Evolutionary conservation across 2,329 filamentous ascomycete species (phyloP), one percentile per base, ranked within the genome.

Genomic region (Arthrobotrys iridis): DNA sequence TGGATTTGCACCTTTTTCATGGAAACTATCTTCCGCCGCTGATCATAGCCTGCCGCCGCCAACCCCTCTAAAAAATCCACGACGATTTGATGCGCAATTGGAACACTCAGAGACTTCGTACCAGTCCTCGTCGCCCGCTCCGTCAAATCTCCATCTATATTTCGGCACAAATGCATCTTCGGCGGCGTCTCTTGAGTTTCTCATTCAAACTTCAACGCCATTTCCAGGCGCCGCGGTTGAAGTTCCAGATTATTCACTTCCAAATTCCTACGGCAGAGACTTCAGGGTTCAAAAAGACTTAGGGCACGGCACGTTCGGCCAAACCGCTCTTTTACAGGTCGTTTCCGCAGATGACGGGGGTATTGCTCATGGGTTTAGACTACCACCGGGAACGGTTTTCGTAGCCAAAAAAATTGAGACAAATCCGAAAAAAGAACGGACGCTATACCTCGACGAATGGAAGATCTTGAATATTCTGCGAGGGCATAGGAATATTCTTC

Each of bases 401-500:
- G 35, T 55, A 3, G 60, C 43, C 4, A 73, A 73, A 24, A 33
- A 57, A n/a, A 46, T 68, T 1, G 1, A 0, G 1, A 37, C 45
- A 1, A 2, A 26, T 35, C 35, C 55, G 2, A 33, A 35, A 3
- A 43, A 20, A 33, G 6, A n/a, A 24, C 0, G 18, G 2, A n/a
- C 11, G 40, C 4, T 57, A 11, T 60, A 50, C 10, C n/a, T 20
- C 2, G 8, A 24, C 0, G 68, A 73, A 43, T 73, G 68, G 68
- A 28, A 22, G 15, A 40, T 60, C 0, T 20, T 66, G 6, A 18
- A 52, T 22, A 15, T 3, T 0, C 11, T 66, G 15, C 30, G 45
- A n/a, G 68, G 68, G 8, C 68, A 73, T 52, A 37, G 41, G 15
- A 73, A 66, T 24, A 46, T 73, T 20, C 15, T 73, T 4, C 6